Evolutionary conservation across 2,329 filamentous ascomycete species (phyloP).

Genomic region (Clarireedia homoeocarpa): DNA sequence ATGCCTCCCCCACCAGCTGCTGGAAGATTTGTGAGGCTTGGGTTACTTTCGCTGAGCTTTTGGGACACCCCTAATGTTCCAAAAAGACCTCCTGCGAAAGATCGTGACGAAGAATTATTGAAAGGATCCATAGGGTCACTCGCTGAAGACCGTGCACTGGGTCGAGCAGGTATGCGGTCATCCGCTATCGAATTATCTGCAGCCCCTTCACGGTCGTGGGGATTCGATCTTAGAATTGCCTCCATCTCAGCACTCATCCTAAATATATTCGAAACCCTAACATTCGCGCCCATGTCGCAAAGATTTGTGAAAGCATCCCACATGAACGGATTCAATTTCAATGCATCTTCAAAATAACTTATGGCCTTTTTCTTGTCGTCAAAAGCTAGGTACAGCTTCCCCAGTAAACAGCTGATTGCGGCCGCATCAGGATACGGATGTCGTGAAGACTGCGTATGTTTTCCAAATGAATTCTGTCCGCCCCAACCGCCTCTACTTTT

Average conservation of each 20-base stretch:
- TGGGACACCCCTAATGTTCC: conserved; percentile 25
- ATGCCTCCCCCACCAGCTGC: conserved; percentile 25
- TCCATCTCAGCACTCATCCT: conserved; percentile 61
- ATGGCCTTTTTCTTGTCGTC: conserved; percentile 78
- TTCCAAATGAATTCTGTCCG: conserved; percentile 69
- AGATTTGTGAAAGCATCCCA: conserved; percentile 93
- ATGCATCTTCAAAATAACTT: conserved; percentile 76
- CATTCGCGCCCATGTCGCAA: conserved; percentile 76
- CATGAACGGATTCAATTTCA: conserved; percentile 91
- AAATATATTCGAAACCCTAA: conserved; percentile 82
- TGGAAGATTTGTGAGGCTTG: conserved; percentile 29
- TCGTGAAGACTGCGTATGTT: conserved; percentile 70
- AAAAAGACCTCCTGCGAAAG: conserved; percentile 27
- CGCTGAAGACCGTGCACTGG: conserved; percentile 14
- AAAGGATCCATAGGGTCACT: conserved; percentile 29
- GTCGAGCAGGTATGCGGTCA: conserved; percentile 7
- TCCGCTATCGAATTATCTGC: not conserved
- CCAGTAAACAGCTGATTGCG: conserved; percentile 74
- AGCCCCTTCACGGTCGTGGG: conserved; percentile 12
- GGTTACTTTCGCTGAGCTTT: conserved; percentile 30
- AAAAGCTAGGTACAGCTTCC: conserved; percentile 77
- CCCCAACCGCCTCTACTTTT: conserved; percentile 71
- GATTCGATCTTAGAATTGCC: conserved; percentile 34
- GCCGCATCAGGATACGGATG: conserved; percentile 75
- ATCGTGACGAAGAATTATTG: conserved; percentile 23